Evolutionary conservation across 257 asterid species (phyloP), one percentile per base, ranked within the genome.

Genomic region (Nyctanthes arbortristis): DNA sequence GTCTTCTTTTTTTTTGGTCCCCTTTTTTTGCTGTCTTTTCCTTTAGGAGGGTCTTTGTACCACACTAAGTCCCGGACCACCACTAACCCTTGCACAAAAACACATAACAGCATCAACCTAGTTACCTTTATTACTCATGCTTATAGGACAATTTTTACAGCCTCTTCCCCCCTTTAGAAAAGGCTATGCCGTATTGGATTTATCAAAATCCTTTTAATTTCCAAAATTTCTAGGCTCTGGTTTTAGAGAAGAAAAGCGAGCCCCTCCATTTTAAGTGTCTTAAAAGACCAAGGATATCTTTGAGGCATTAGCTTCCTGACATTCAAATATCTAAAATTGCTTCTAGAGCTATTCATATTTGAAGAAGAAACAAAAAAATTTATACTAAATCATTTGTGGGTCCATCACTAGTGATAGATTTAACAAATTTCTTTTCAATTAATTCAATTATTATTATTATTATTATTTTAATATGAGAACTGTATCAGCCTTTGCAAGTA

Each of bases 51-150:
- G 43, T 57, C 52, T 62, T 77, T 55, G 71, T 66, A 61, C 79
- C 77, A 71, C 79, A 71, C 80, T 58, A 76, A 67, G 57, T 61
- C 20, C 56, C 60, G 89, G 93, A 87, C 93, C 93, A 84, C 93
- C 93, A 82, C 87, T 79, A 75, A 43, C 61, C 63, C 45, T 16
- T 66, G 80, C 84, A 69, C 78, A 66, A 67, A 78, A 72, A 78
- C 73, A 67, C 75, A 61, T 20, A n/a, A 63, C 55, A 55, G 31
- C 77, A 78, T 72, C 84, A 78, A 62, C 80, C 75, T 65, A 75
- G 77, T 67, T 32, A 29, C 82, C 75, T 79, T 83, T 77, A 59
- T n/a, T 13, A 32, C 69, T 84, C 93, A 84, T 84, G 90, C 88
- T 84, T 75, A 71, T 66, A 47, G 12, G 62, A 33, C 37, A 52